Evolutionary conservation across 768 basidiomycete species (phyloP), one percentile per base, ranked within the genome.

Genomic region (Nevesoporus exiguus): DNA sequence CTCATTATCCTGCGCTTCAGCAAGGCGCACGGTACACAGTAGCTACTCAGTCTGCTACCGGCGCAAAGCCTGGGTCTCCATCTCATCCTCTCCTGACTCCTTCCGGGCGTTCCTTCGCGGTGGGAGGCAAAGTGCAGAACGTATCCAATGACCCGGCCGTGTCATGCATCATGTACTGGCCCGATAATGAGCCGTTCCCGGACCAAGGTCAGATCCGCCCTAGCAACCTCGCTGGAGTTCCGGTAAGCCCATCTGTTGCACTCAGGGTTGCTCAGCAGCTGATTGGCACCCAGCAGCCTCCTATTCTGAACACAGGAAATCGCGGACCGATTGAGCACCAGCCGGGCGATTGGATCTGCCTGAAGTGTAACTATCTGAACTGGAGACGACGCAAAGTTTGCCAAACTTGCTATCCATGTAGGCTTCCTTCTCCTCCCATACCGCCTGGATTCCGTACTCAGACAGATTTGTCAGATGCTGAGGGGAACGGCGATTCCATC

Each of bases 151-250:
- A 93, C 66, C 88, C 89, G 19, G 67, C 83, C 46, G 62, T 74
- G 27, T 87, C 90, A 4, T 90, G 90, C 61, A 77, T 91, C 73
- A 85, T 93, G 83, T 93, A 86, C 62, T 93, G 91, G 91, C 90
- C 91, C 5, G 90, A 92, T 68, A 93, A 93, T 61, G 91, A 93
- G 65, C 80, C 88, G 5, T 75, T 90, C 56, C 91, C 91, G 1
- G 86, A 88, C 60, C 84, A 82, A 66, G 83, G 87, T 13, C 91
- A 93, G 73, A 88, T 86, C 54, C 76, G 88, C 3, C 88, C 86
- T 0, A 77, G 73, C 55, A 76, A 65, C 21, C 70, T 85, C 17
- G 70, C 74, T 48, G 83, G 83, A 17, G 61, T 83, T 33, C 75
- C 81, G 47, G 87, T 86, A 64, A 57, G 80, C 62, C 22, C 14